Evolutionary conservation across 768 basidiomycete species (phyloP), one percentile per base, ranked within the genome.

Genomic region (Roridomyces roridus): DNA sequence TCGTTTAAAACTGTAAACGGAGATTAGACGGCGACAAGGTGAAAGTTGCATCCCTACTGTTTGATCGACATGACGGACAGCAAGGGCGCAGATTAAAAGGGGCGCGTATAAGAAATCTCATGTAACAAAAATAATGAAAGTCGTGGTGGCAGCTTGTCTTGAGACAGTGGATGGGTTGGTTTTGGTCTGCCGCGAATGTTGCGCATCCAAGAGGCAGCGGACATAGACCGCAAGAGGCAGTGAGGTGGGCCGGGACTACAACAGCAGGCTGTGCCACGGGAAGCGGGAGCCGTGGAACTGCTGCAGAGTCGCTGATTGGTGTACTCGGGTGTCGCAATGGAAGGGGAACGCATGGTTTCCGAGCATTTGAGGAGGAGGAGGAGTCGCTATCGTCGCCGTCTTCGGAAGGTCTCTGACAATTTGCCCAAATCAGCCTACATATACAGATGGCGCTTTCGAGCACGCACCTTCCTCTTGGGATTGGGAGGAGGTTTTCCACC

Each of bases 101-200:
- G 15, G 55, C 46, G 4, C 35, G 48, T 37, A 41, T 39, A 25
- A 61, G 49, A 35, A 37, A 49, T 2, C 28, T 29, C 37, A 57
- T 44, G 21, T 57, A 57, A 24, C 55, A 61, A 26, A 25, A 12
- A 20, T 49, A 46, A 36, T 61, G 55, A 21, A 61, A 57, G 24
- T 37, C 15, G 41, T 61, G 59, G 6, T 41, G 20, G 36, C 60
- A 61, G 14, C 17, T 47, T 5, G 55, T 53, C 18, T 9, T 49
- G 25, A 61, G n/a, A 44, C 28, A n/a, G 6, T 46, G 45, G 15
- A 52, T 44, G 31, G n/a, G 46, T n/a, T 53, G 46, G 17, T 44
- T 39, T 36, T 18, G 46, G 41, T 48, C 35, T 36, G 29, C 18
- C 15, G 5, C 23, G 21, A 9, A 25, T 18, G 17, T 3, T 17